Conservation (phyloP, 108 stramenopile genomes). For the Cyclostephanos tholiformis region DNA sequence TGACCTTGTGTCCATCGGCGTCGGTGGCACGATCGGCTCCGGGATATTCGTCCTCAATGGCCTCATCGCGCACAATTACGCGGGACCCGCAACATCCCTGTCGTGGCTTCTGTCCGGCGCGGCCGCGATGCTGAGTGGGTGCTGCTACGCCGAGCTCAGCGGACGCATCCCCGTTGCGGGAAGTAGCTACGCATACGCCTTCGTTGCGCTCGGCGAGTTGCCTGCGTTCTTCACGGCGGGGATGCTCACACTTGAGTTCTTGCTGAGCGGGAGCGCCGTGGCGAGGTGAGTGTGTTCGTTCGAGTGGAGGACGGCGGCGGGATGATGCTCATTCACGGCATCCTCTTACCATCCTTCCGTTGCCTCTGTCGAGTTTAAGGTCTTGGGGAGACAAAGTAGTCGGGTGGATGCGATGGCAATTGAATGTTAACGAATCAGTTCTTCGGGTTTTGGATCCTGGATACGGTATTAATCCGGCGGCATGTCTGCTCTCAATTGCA, state of each 20-base stretch:
- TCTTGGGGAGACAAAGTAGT: slow-evolving; percentile 92
- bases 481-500: slow-evolving; percentile 42
- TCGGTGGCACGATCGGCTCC: slow-evolving; percentile 83
- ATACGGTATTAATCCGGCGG: slow-evolving; percentile 55
- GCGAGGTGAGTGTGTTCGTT: slow-evolving; percentile 53
- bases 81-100: slow-evolving; percentile 83
- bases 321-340: background rate
- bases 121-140: slow-evolving; percentile 69
- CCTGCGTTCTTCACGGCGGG: slow-evolving; percentile 79
- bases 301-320: too few species aligned
- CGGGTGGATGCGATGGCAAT: slow-evolving; percentile 59
- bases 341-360: slow-evolving; percentile 45
- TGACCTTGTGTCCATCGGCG: slow-evolving; percentile 87
- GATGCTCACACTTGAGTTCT: slow-evolving; percentile 88
- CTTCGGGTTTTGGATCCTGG: slow-evolving; percentile 52
- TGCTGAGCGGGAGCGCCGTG: slow-evolving; percentile 81
- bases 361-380: slow-evolving; percentile 34
- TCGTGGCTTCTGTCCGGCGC: slow-evolving; percentile 76
- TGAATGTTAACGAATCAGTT: slow-evolving; percentile 21
- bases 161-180: slow-evolving; percentile 79
- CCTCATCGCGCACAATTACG: slow-evolving; percentile 80
- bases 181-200: slow-evolving; percentile 84
- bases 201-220: slow-evolving; percentile 84
- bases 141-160: slow-evolving; percentile 89
- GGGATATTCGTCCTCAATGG: slow-evolving; percentile 93